Evolutionary conservation across 306 rosid genomes (phyloP).

Genomic region (Vigna angularis): DNA sequence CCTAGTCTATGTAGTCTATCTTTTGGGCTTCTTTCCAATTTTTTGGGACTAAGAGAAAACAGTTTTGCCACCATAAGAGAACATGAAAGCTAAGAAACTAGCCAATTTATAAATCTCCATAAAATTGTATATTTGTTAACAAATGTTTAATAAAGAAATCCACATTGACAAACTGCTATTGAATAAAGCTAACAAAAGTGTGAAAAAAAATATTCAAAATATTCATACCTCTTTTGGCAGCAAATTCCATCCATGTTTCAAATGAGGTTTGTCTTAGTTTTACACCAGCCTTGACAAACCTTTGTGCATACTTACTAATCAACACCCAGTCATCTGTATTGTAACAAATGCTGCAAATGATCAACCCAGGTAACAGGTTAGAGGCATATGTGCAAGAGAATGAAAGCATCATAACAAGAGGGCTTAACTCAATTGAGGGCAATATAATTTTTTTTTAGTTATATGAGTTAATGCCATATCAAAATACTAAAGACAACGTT

Average conservation of each 20-base stretch:
- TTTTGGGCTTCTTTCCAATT: constrained; percentile 15
- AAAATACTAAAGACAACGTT: constrained; percentile 1
- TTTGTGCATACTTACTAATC: constrained; percentile 73
- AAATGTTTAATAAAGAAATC: constrained; percentile 34
- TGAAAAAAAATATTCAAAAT: constrained; percentile 26
- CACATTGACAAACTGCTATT: constrained; percentile 16
- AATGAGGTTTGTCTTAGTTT: constrained; percentile 77
- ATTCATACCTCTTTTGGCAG: constrained; percentile 71
- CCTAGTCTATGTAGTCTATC: not conserved
- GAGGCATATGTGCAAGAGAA: constrained; percentile 37
- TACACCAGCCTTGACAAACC: constrained; percentile 77
- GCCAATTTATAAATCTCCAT: constrained; percentile 30
- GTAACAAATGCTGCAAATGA: constrained; percentile 81
- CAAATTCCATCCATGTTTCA: constrained; percentile 76
- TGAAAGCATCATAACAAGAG: constrained; percentile 19
- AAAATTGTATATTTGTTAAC: constrained; percentile 25
- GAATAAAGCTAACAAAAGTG: constrained; percentile 26
- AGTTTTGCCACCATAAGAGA: constrained; percentile 7
- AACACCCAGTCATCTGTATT: constrained; percentile 72
- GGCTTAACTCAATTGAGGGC: constrained; percentile 11
- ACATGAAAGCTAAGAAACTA: constrained; percentile 20
- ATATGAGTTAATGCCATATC: not conserved
- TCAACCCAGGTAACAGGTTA: constrained; percentile 41
- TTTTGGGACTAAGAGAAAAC: constrained; percentile 11
- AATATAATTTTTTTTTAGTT: not conserved